Evolutionary conservation across 805 yeast species (phyloP).

Genomic region (Zygoascus bituminiphila): DNA sequence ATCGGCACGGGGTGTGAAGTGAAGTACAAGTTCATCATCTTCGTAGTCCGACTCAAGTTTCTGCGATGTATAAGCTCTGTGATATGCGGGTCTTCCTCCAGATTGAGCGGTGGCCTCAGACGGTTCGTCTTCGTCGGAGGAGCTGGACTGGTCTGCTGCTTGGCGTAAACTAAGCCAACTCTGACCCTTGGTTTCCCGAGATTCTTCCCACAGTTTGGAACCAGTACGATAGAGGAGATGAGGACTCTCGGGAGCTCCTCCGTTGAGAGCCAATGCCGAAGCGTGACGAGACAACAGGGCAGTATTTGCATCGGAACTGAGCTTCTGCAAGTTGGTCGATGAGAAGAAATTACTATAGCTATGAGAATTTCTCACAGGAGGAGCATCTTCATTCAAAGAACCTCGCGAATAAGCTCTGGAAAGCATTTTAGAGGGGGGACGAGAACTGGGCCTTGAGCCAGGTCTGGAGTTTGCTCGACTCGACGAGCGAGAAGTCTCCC

Average conservation of each 20-base stretch:
- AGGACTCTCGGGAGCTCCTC: constrained; percentile 11
- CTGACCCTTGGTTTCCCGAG: constrained; percentile 19
- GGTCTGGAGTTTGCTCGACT: background rate
- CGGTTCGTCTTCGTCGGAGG: constrained; percentile 10
- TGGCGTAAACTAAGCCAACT: constrained; percentile 14
- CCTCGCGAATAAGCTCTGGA: background rate
- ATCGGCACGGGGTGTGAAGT: background rate
- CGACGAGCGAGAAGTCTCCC: background rate
- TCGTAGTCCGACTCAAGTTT: background rate
- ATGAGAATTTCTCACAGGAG: background rate
- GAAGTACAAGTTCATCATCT: constrained; percentile 1
- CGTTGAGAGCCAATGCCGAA: background rate
- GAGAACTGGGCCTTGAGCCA: background rate
- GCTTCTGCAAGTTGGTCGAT: constrained; percentile 8
- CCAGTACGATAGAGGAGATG: constrained; percentile 22
- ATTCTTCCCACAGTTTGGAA: constrained; percentile 22
- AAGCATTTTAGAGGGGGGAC: background rate
- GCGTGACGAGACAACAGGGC: background rate
- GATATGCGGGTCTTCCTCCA: background rate
- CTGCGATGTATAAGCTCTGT: background rate
- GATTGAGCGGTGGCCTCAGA: background rate
- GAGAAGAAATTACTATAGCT: constrained; percentile 11
- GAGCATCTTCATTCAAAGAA: background rate
- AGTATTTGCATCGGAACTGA: background rate
- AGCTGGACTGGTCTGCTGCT: constrained; percentile 9